Percentiles rank a stretch among this genome's conserved stretches.
Conservation (phyloP, 345 rosid genomes). For the Syzygium oleosum region DNA sequence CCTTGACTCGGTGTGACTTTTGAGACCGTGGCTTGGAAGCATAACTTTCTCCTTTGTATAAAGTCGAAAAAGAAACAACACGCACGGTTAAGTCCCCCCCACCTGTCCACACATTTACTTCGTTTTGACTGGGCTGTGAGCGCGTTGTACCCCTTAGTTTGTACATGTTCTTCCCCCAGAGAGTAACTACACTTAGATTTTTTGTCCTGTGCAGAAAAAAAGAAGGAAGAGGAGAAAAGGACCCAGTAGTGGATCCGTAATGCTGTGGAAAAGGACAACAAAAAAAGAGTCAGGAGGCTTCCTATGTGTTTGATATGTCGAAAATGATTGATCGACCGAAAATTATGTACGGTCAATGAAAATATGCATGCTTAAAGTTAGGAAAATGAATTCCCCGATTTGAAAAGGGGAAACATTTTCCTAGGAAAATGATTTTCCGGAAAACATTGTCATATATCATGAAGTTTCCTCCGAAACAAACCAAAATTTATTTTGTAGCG, state of each 20-base stretch:
- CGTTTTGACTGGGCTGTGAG: background rate
- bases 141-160: background rate
- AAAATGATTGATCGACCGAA: too few relatives aligned
- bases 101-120: background rate
- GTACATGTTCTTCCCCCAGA: background rate
- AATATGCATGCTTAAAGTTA: too few relatives aligned
- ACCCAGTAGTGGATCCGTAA: background rate
- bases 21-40: background rate
- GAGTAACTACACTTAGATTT: background rate
- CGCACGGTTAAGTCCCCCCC: background rate
- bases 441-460: too few relatives aligned
- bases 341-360: background rate
- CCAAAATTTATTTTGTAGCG: too few relatives aligned
- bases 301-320: too few relatives aligned
- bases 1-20: background rate
- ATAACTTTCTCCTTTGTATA: background rate
- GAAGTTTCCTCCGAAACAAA: too few relatives aligned
- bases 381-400: background rate
- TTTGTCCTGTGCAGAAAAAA: background rate
- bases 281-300: background rate
- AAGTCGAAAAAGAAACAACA: background rate
- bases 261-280: background rate
- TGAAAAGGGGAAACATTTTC: too few relatives aligned
- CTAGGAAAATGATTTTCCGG: too few relatives aligned
- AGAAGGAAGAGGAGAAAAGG: background rate